phyloP scores from a whole-genome alignment of 345 rosid genomes.

The Salix dunnii region DNA sequence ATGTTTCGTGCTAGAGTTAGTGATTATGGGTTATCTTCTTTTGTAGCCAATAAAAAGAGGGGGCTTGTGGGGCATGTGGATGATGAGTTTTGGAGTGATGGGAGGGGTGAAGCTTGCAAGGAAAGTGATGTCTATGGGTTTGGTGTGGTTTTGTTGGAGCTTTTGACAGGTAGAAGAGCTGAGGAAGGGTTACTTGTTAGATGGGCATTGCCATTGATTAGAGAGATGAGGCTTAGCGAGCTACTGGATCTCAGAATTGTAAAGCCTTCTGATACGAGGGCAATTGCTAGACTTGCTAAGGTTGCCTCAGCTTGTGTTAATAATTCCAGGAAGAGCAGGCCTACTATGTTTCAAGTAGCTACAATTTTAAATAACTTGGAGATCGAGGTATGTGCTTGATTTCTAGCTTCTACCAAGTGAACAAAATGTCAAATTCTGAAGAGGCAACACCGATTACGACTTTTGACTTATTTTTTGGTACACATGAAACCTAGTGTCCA shows the following conservation, averaged over 20 bases:
- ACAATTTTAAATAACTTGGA: conserved; percentile 69
- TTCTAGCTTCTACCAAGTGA: not conserved
- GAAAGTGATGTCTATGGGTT: conserved; percentile 76
- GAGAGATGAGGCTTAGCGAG: conserved; percentile 51
- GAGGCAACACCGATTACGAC: not conserved
- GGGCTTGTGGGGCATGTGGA: conserved; percentile 54
- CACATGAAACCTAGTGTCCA: not conserved
- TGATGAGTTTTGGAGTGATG: conserved; percentile 49
- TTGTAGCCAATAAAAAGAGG: conserved; percentile 49
- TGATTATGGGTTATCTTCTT: conserved; percentile 66
- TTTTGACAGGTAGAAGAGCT: conserved; percentile 68
- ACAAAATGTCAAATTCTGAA: not conserved
- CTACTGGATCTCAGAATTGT: conserved; percentile 56
- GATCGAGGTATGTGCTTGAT: conserved; percentile 21
- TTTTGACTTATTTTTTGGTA: not conserved
- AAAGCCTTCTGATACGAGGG: conserved; percentile 42
- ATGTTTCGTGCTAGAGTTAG: conserved; percentile 46
- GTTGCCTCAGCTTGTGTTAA: conserved; percentile 82
- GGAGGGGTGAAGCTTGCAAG: conserved; percentile 41
- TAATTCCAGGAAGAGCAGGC: conserved; percentile 66
- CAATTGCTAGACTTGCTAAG: conserved; percentile 60
- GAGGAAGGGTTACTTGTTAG: conserved; percentile 61
- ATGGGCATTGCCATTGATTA: conserved; percentile 82
- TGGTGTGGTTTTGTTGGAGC: conserved; percentile 77
- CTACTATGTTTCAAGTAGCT: conserved; percentile 53